Evolutionary conservation across 1,284 basidiomycete species (phyloP).

Genomic region (Melampsora larici-populina): DNA sequence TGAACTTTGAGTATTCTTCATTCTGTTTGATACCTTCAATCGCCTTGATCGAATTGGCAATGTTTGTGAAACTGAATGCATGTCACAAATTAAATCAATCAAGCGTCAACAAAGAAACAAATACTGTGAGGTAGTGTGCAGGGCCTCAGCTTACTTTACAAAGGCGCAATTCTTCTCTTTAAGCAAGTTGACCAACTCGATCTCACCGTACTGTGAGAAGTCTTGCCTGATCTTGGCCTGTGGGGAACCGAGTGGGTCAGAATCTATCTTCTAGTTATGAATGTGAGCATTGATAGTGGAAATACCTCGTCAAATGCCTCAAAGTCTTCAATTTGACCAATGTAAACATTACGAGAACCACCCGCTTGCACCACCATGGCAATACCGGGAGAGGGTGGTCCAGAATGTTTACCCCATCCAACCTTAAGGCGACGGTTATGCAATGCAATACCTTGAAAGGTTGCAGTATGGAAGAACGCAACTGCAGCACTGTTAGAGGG

Average conservation of each 20-base stretch:
- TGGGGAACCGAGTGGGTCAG: not conserved
- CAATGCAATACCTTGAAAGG: slow-evolving; percentile 77
- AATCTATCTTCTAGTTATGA: not conserved
- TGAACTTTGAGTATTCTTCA: slow-evolving; percentile 49
- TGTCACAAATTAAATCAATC: not conserved
- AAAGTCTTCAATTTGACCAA: slow-evolving; percentile 59
- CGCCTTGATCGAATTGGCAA: slow-evolving; percentile 89
- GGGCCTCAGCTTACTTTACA: slow-evolving; percentile 66
- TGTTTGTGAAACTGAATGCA: slow-evolving; percentile 61
- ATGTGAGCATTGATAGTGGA: not conserved
- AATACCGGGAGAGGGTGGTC: slow-evolving; percentile 73
- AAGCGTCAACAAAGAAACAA: slow-evolving; percentile 50
- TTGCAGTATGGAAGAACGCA: slow-evolving; percentile 84
- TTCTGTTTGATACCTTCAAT: slow-evolving; percentile 80
- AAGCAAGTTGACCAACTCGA: slow-evolving; percentile 88
- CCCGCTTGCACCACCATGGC: slow-evolving; percentile 82
- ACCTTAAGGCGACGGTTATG: slow-evolving; percentile 87
- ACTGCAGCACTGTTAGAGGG: slow-evolving; percentile 71
- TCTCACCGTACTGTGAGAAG: slow-evolving; percentile 43
- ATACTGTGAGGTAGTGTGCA: not conserved
- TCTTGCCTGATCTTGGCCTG: slow-evolving; percentile 59
- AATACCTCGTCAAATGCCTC: slow-evolving; percentile 19
- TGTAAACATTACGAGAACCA: slow-evolving; percentile 88
- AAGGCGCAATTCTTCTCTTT: slow-evolving; percentile 95
- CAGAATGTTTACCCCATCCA: slow-evolving; percentile 69